These are phyloP conservation scores for Geosmithia putterillii DNA, from an alignment of 2,329 filamentous ascomycete genomes.

Conservation along the genomic window DNA sequence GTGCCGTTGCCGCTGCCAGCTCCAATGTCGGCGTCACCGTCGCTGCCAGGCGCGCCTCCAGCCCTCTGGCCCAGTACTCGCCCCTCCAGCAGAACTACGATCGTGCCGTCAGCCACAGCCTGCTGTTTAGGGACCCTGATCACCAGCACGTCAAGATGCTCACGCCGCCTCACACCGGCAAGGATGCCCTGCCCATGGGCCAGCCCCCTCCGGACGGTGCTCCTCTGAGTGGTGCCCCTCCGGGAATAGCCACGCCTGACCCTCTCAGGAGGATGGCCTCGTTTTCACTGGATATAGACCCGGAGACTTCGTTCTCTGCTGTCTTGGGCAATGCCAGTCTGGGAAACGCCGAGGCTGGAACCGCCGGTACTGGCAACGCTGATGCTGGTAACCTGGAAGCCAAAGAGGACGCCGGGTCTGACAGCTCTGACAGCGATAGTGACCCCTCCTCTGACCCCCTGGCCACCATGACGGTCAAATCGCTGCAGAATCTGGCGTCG, in stretches of 20 bases:
- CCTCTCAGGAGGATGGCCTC: too few relatives aligned
- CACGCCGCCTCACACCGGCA: not conserved
- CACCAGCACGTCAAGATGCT: constrained; percentile 11
- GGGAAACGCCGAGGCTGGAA: too few relatives aligned
- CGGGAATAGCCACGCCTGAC: not conserved
- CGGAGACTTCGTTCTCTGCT: too few relatives aligned
- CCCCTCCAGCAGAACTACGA: constrained; percentile 43
- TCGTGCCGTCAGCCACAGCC: constrained; percentile 31
- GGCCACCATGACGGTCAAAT: constrained; percentile 30
- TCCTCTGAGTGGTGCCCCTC: not conserved
- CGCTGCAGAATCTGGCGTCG: constrained; percentile 39
- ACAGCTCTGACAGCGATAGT: constrained; percentile 10
- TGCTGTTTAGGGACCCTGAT: constrained; percentile 9
- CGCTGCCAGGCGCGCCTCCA: constrained; percentile 8
- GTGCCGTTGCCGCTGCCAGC: constrained; percentile 12
- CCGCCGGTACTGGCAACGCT: constrained; percentile 2
- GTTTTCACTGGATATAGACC: too few relatives aligned
- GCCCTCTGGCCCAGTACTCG: constrained; percentile 19
- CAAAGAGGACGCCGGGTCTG: constrained; percentile 11
- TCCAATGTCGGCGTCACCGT: too few relatives aligned
- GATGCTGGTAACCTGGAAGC: constrained; percentile 7
- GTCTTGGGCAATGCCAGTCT: too few relatives aligned
- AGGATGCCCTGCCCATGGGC: too few relatives aligned
- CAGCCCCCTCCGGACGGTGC: too few relatives aligned
- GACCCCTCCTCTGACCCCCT: constrained; percentile 17